Evolutionary conservation across 108 stramenopile genomes (phyloP).

Genomic region (Chaetoceros tenuissimus): DNA sequence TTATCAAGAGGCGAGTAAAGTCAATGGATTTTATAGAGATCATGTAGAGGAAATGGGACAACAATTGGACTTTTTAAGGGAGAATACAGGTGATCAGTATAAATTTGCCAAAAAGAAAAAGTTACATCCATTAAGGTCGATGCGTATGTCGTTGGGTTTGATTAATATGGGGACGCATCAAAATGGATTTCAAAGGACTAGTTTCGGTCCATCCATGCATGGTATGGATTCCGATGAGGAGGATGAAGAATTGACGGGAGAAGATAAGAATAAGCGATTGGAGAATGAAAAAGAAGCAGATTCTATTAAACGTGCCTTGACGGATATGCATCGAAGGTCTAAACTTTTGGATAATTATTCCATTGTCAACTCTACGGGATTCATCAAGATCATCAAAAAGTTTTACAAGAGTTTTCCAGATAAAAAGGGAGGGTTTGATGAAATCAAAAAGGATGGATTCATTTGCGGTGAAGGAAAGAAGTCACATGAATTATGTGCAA

Average conservation of each 20-base stretch:
- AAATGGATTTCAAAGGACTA: too few relatives aligned
- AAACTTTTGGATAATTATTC: conserved; percentile 80
- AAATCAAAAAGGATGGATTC: conserved; percentile 15
- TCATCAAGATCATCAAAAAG: conserved; percentile 91
- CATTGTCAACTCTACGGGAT: conserved; percentile 90
- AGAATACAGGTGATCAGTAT: conserved; percentile 14
- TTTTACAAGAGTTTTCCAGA: conserved; percentile 73
- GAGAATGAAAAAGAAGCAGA: conserved; percentile 29
- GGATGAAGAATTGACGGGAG: neutral
- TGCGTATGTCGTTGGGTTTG: too few relatives aligned
- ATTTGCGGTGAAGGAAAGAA: conserved; percentile 64
- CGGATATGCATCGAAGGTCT: conserved; percentile 63
- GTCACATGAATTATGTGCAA: conserved; percentile 32
- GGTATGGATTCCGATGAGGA: too few relatives aligned
- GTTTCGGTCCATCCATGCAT: too few relatives aligned
- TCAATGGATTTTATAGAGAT: conserved; percentile 46
- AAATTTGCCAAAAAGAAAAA: conserved; percentile 9
- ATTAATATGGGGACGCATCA: too few relatives aligned
- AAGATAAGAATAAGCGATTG: conserved; percentile 6
- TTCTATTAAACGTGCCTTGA: conserved; percentile 70
- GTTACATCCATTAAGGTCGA: conserved; percentile 7
- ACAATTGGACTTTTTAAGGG: conserved; percentile 48
- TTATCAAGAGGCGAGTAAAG: conserved; percentile 38
- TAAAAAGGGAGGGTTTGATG: conserved; percentile 52
- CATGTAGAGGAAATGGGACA: conserved; percentile 48